phyloP scores from a whole-genome alignment of 257 asterid genomes.

The Paraleonurus japonicus region DNA sequence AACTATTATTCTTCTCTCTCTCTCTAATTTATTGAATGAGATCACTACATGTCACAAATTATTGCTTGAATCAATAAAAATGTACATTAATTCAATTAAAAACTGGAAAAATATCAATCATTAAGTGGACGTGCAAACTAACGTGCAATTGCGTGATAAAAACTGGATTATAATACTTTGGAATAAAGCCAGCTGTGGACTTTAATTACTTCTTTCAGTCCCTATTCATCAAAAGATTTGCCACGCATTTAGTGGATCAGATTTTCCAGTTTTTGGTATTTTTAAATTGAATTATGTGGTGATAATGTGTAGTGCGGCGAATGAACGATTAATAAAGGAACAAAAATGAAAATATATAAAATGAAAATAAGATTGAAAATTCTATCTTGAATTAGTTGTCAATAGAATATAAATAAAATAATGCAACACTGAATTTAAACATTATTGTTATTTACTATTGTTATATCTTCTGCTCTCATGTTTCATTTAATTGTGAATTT shows the following conservation, averaged over 20 bases:
- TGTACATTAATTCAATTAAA: not conserved
- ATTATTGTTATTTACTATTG: no score
- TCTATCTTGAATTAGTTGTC: not conserved
- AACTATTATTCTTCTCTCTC: not conserved
- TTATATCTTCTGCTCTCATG: no score
- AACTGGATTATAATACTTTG: not conserved
- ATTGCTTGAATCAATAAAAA: not conserved
- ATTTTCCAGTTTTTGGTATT: not conserved
- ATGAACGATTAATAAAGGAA: no score
- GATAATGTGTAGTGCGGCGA: not conserved
- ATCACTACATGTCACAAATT: not conserved
- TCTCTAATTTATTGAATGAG: not conserved
- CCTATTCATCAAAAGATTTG: conserved; percentile 4
- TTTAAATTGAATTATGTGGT: not conserved
- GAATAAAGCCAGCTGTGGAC: not conserved
- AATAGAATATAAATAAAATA: no score
- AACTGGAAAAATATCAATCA: not conserved
- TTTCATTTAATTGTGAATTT: no score
- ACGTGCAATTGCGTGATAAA: conserved; percentile 11
- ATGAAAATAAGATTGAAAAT: not conserved
- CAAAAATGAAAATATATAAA: not conserved
- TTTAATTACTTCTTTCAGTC: not conserved
- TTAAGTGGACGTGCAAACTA: not conserved
- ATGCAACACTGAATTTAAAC: no score
- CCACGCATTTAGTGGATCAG: not conserved